Conservation (phyloP, 768 basidiomycete genomes). For the Floccularia luteovirens region DNA sequence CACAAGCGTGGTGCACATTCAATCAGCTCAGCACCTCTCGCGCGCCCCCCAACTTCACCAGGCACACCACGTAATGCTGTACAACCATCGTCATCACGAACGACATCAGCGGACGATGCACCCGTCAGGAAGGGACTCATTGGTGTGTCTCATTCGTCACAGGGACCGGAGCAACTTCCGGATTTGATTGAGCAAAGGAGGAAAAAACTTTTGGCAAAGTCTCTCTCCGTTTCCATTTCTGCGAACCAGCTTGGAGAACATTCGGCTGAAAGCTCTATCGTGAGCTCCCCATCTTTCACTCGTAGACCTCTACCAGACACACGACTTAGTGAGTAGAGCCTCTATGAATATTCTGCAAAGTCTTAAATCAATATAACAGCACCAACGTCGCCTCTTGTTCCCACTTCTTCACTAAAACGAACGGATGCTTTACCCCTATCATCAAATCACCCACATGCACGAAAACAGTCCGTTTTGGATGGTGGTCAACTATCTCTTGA, state of each 20-base stretch:
- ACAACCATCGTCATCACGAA: conserved; percentile 12
- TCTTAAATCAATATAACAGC: conserved; percentile 9
- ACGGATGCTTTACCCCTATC: conserved; percentile 44
- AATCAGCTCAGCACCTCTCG: conserved; percentile 74
- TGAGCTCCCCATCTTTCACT: conserved; percentile 21
- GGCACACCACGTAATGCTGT: conserved; percentile 40
- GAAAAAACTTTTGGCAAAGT: conserved; percentile 48
- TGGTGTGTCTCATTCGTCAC: conserved; percentile 28
- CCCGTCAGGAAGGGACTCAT: conserved; percentile 46
- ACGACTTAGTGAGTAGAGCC: conserved; percentile 11
- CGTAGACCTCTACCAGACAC: conserved; percentile 18
- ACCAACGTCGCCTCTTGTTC: conserved; percentile 20
- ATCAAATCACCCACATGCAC: conserved; percentile 67
- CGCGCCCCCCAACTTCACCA: conserved; percentile 78
- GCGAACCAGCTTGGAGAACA: conserved; percentile 36
- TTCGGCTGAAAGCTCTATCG: conserved; percentile 17
- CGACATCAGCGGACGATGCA: conserved; percentile 18
- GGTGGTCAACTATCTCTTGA: conserved; percentile 38
- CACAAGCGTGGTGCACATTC: conserved; percentile 76
- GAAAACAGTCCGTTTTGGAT: conserved; percentile 63
- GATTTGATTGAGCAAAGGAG: conserved; percentile 46
- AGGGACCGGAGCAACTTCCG: conserved; percentile 29
- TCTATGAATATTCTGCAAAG: not conserved
- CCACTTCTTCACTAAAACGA: conserved; percentile 43
- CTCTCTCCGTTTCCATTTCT: conserved; percentile 59